Percentiles rank a stretch among this genome's conserved stretches.
phyloP scores from a whole-genome alignment of 495 filamentous ascomycete species.

The Cladorrhinum samala region DNA sequence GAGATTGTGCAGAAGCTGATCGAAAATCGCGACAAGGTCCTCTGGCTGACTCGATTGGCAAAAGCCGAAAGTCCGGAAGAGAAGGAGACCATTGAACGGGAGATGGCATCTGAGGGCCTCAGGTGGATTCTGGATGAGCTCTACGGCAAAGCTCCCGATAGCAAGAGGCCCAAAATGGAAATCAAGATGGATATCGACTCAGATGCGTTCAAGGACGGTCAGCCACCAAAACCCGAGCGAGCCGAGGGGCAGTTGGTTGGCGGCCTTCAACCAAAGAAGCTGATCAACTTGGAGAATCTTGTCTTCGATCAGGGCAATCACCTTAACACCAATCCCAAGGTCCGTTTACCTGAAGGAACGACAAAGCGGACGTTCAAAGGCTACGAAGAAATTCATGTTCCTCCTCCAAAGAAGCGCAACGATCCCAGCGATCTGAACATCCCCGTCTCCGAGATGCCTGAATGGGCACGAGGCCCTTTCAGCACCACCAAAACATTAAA shows the following conservation, averaged over 20 bases:
- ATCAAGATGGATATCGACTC: conserved; percentile 96
- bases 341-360: conserved; percentile 90
- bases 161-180: conserved; percentile 63
- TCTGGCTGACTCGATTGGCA: conserved; percentile 91
- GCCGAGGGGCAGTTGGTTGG: conserved; percentile 66
- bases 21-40: conserved; percentile 80
- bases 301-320: conserved; percentile 98
- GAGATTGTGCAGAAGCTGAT: conserved; percentile 91
- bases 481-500: conserved; percentile 73
- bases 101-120: conserved; percentile 87
- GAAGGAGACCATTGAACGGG: conserved; percentile 69
- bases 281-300: conserved; percentile 92
- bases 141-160: conserved; percentile 49
- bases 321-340: conserved; percentile 95
- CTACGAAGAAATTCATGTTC: conserved; percentile 97
- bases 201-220: conserved; percentile 44
- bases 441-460: conserved; percentile 78
- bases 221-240: conserved; percentile 33
- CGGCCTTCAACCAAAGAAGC: conserved; percentile 77
- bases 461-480: conserved; percentile 86
- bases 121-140: conserved; percentile 82
- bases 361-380: conserved; percentile 94
- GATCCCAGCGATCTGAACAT: conserved; percentile 76
- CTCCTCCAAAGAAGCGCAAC: conserved; percentile 74
- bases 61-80: conserved; percentile 75